phyloP scores from a whole-genome alignment of 306 rosid species.

The Cucumis sativus region Cucumber_9930_V3 NC_026660.2:12064001-12064500 shows the following conservation, averaged over 20 bases:
- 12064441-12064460: background rate
- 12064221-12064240: constrained; percentile 68
- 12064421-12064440: background rate
- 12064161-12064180: constrained; percentile 59
- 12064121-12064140: constrained; percentile 20
- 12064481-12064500: background rate
- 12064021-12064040: constrained; percentile 20
- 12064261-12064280: constrained; percentile 73
- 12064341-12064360: background rate
- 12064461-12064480: background rate
- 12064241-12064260: constrained; percentile 60
- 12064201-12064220: constrained; percentile 40
- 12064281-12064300: constrained; percentile 72
- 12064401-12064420: background rate
- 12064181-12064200: constrained; percentile 56
- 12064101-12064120: constrained; percentile 24
- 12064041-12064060: background rate
- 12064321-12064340: background rate
- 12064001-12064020: constrained; percentile 11
- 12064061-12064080: background rate
- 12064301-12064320: constrained; percentile 49
- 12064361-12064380: background rate
- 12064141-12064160: constrained; percentile 69
- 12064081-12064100: background rate
- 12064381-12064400: background rate